Evolutionary conservation across 495 filamentous ascomycete species (phyloP), one percentile per base, ranked within the genome.

Genomic region (Aspergillus affinis): DNA sequence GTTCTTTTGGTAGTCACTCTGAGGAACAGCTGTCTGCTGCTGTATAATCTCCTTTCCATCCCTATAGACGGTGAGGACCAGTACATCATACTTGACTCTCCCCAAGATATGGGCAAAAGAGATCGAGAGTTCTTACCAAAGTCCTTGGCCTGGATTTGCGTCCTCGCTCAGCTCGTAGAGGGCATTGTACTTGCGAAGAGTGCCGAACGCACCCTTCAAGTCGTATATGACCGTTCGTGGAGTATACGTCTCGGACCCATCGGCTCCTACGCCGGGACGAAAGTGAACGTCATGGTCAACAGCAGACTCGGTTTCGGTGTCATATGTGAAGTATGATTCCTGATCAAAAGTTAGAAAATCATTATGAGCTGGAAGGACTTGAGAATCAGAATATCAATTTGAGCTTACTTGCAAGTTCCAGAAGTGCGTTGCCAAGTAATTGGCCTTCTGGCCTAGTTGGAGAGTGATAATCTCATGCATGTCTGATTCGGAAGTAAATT

Each of bases 301-400:
- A 0, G 82, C 82, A 21, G 91, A 90, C 57, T 83, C 81, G 59
- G 84, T 80, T 52, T 85, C 76, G 32, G 82, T 82, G 10, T 82
- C 78, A 69, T 97, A 98, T 23, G 94, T 97, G 70, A 98, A 98
- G 75, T 98, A 98, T 12, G 93, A 97, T 80, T 98, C 95, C 91
- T 71, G 59, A 45, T 50, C 18, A 53, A 44, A 60, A 20, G 36
- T 61, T 48, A 78, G 63, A 65, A n/a, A 60, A 32, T n/a, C 4
- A 15, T 47, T 20, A 13, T 41, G 21, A 23, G 41, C 32, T 4
- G 27, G 29, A 46, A 51, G 17, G 6, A 10, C 2, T 45, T 2
- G 29, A 5, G 18, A 23, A 18, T 7, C 1, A 29, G 7, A 9
- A n/a, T 7, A 15, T 17, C 9, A 12, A 51, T 19, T n/a, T n/a